Percentiles rank a stretch among this genome's conserved stretches.
These are phyloP conservation scores for Epichloe bromicola DNA, from an alignment of 2,329 filamentous ascomycete species.

Conservation along the genomic window DNA sequence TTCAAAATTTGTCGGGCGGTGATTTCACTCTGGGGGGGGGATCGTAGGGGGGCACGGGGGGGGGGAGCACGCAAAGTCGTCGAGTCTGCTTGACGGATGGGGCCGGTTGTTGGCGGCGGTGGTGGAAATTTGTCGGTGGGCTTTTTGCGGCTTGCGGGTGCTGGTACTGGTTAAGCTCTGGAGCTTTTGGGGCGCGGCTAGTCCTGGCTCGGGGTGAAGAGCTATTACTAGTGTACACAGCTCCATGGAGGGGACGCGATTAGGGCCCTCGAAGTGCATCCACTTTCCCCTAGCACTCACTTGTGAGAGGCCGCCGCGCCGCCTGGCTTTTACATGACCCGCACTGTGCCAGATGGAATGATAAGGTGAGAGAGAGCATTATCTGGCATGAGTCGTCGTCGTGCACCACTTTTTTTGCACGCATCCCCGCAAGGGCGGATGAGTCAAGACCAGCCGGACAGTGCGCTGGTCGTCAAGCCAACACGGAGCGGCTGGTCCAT, in stretches of 20 bases:
- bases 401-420: no score
- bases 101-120: conserved; percentile 4
- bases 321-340: not conserved
- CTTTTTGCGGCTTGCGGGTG: not conserved
- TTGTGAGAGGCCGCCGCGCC: not conserved
- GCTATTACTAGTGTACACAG: no score
- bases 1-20: conserved; percentile 21
- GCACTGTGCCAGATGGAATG: conserved; percentile 1
- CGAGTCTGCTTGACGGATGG: not conserved
- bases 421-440: no score
- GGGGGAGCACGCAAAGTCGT: not conserved
- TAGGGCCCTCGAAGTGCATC: no score
- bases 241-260: no score
- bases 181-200: not conserved
- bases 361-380: not conserved
- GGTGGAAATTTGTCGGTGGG: conserved; percentile 2
- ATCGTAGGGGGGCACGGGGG: not conserved
- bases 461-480: no score
- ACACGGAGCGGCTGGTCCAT: no score
- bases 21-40: conserved; percentile 5
- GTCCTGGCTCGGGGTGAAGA: not conserved
- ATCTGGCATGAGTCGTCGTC: not conserved
- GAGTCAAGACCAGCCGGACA: no score
- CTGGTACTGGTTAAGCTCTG: not conserved
- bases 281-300: no score